Base-by-base conservation (phyloP, 106 monocot genomes). In the Hemerocallis citrina region DNA sequence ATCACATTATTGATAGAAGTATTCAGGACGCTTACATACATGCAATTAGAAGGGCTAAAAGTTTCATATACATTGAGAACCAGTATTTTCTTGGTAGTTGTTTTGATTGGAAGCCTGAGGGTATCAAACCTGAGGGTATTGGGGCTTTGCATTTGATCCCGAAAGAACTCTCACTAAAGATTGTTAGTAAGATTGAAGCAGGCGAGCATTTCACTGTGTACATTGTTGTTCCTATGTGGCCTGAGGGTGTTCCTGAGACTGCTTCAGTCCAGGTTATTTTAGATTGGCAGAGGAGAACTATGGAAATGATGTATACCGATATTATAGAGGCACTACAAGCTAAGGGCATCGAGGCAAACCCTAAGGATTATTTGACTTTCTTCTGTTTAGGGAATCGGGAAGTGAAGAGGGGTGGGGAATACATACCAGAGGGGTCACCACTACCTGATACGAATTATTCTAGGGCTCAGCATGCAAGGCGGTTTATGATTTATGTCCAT, bases 131-230 rank as follows among this genome's bases (percentile, higher is more conserved):
- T 3, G 76, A 81, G 63, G 81, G 76, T 22, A 72, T 81, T 25
- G 81, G 76, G 21, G 76, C 76, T 17, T 40, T 81, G 56, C 76
- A 76, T 59, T 56, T 81, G 56, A 81, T 81, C 35, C 76, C 81
- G 3, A 81, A 72, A 50, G 81, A 81, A 52, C 62, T 81, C 5
- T 67, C 81, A 10, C 38, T 81, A 34, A 81, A 81, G 55, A 63
- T 81, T 50, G 72, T 81, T 16, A 81, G 76, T 30, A 81, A 81
- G 57, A 81, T 81, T 63, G 81, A 81, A 59, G 81, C 81, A 4
- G 81, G 81, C 34, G 81, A 81, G 21, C 36, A 76, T 10, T 81
- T 81, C 38, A 72, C 76, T 25, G 68, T 81, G 36, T 81, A 76
- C 42, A 59, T 81, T 41, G 81, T 80, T 24, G 71, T 76, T 16